Base-by-base conservation (phyloP, 768 basidiomycete species). In the Suillus lakei region DNA sequence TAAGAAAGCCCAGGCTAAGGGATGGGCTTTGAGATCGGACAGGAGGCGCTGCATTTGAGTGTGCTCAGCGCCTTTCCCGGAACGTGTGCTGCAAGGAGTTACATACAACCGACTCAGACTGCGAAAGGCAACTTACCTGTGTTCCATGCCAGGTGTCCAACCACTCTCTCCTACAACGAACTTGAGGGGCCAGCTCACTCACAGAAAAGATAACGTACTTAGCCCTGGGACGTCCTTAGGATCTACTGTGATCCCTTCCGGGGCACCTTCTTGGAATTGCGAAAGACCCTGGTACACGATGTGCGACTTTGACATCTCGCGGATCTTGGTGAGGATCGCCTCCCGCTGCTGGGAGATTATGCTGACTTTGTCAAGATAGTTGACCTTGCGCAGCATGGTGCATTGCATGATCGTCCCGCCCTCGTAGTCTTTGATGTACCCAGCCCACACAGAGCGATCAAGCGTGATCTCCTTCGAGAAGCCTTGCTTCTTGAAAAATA, bases 361-460 rank as follows among this genome's bases (percentile, higher is more conserved):
- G 62, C 87, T 87, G 36, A 86, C 83, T 66, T 93, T 95, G 69
- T 91, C 84, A 66, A 96, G 83, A 73, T 99, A 99, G 73, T 95
- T 88, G 67, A 99, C 88, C 74, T 93, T 94, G 60, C 86, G 88
- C n/a, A 99, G 78, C 93, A 99, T 91, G 7, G 91, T 91, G 73
- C 98, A 99, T 77, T 96, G 94, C 96, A 99, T 98, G 80, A 99
- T 95, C 53, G 97, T 99, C 21, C 95, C 96, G 46, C 97, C 97
- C 77, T 99, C 98, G 78, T 99, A 99, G 76, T 99, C 98, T 77
- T 99, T 99, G 88, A 99, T 99, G 77, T 99, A 99, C 13, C 96
- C 98, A 0, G 97, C 96, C 98, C 98, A 99, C 9, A 91, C 84
- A 2, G 92, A 88, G 51, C 96, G 86, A 66, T 91, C 91, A n/a